Evolutionary conservation across 2,329 filamentous ascomycete species (phyloP).

Genomic region (Balansia obtecta): DNA sequence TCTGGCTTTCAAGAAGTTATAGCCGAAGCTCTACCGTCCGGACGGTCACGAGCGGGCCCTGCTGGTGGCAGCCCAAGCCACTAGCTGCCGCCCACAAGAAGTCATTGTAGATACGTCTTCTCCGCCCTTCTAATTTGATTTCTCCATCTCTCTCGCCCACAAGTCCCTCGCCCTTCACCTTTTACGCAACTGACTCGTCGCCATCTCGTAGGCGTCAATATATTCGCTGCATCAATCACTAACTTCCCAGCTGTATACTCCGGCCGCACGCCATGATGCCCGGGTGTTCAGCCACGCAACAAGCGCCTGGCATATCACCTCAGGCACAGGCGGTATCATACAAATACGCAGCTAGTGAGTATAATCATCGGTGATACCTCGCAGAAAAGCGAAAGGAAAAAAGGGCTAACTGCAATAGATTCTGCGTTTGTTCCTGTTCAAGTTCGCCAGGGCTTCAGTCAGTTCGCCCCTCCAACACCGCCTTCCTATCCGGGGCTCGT

Average conservation of each 20-base stretch:
- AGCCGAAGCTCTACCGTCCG: background rate
- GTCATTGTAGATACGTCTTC: background rate
- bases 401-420: conserved; percentile 21
- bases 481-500: conserved; percentile 20
- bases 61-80: background rate
- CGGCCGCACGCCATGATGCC: conserved; percentile 20
- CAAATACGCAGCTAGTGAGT: conserved; percentile 27
- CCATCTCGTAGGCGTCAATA: background rate
- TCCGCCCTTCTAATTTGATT: background rate
- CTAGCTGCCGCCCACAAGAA: conserved; percentile 1
- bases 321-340: conserved; percentile 22
- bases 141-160: background rate
- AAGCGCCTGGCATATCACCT: conserved; percentile 28
- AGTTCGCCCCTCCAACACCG: conserved; percentile 27
- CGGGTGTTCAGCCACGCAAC: conserved; percentile 24
- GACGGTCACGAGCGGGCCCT: background rate
- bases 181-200: background rate
- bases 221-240: conserved; percentile 3
- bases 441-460: conserved; percentile 47
- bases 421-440: conserved; percentile 49
- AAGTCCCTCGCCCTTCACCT: background rate
- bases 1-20: background rate
- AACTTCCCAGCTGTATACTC: conserved; percentile 4
- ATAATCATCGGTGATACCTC: background rate
- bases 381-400: background rate